A percentile compares a stretch with the other conserved stretches of the same genome.
Conservation (phyloP, 768 basidiomycete genomes). For the Pisolithus sp. region DNA sequence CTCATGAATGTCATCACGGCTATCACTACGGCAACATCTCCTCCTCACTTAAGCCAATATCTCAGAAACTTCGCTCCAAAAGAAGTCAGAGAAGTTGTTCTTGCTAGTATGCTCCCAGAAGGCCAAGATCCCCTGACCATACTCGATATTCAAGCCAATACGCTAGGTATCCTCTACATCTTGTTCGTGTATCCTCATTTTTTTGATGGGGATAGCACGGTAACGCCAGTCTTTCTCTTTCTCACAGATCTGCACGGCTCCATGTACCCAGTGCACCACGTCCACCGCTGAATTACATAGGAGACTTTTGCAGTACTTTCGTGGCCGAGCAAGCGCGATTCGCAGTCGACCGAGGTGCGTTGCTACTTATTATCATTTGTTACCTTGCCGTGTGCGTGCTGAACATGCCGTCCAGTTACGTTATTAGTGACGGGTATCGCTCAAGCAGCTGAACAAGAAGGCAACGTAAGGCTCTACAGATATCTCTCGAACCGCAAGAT, state of each 20-base stretch:
- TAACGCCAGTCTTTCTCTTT: background rate
- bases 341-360: constrained; percentile 63
- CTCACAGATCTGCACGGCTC: constrained; percentile 54
- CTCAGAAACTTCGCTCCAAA: constrained; percentile 44
- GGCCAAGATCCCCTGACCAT: constrained; percentile 65
- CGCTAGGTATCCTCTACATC: constrained; percentile 64
- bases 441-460: constrained; percentile 38
- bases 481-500: background rate
- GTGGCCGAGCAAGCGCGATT: constrained; percentile 55
- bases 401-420: constrained; percentile 41
- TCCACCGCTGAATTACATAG: constrained; percentile 40
- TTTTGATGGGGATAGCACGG: background rate
- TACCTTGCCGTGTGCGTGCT: background rate
- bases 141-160: constrained; percentile 49
- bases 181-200: constrained; percentile 43
- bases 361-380: background rate
- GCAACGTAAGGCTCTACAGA: constrained; percentile 42
- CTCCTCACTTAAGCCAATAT: constrained; percentile 34
- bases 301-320: constrained; percentile 58
- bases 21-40: constrained; percentile 39
- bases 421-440: constrained; percentile 60
- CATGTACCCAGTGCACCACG: constrained; percentile 29
- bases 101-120: constrained; percentile 45
- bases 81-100: constrained; percentile 52
- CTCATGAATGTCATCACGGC: constrained; percentile 38